Conservation (phyloP, 495 filamentous ascomycete species). For the Neurospora sp. region DNA sequence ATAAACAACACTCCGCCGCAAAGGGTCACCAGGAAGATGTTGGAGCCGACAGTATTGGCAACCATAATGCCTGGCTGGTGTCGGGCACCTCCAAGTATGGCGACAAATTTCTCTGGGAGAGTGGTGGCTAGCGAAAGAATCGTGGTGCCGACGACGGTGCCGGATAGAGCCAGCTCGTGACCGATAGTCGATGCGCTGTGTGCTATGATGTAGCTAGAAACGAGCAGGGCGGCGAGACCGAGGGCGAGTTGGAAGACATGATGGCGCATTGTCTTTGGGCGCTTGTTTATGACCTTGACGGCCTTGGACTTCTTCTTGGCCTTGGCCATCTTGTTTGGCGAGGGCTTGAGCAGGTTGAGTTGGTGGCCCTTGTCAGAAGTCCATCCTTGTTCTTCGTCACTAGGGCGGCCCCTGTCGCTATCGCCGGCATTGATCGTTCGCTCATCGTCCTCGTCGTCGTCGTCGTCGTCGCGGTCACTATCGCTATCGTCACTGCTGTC, state of each 20-base stretch:
- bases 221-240: slow-evolving; percentile 36
- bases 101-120: slow-evolving; percentile 46
- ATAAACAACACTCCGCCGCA: slow-evolving; percentile 38
- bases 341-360: not conserved
- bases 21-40: slow-evolving; percentile 45
- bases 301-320: slow-evolving; percentile 3
- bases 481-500: slow-evolving; percentile 21
- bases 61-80: slow-evolving; percentile 42
- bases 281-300: not conserved
- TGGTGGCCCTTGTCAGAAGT: not conserved
- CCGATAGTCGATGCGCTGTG: slow-evolving; percentile 30
- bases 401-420: slow-evolving; percentile 18
- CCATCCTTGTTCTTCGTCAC: not conserved
- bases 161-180: slow-evolving; percentile 32
- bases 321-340: not conserved
- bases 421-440: slow-evolving; percentile 14
- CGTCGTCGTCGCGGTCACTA: slow-evolving; percentile 11
- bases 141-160: slow-evolving; percentile 40
- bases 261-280: slow-evolving; percentile 15
- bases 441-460: not conserved
- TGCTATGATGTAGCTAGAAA: slow-evolving; percentile 41
- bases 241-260: slow-evolving; percentile 38
- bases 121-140: slow-evolving; percentile 49
- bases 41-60: slow-evolving; percentile 45
- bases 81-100: slow-evolving; percentile 34